Conservation (phyloP, 208 protist genomes). For the Phytomonas serpens region DNA sequence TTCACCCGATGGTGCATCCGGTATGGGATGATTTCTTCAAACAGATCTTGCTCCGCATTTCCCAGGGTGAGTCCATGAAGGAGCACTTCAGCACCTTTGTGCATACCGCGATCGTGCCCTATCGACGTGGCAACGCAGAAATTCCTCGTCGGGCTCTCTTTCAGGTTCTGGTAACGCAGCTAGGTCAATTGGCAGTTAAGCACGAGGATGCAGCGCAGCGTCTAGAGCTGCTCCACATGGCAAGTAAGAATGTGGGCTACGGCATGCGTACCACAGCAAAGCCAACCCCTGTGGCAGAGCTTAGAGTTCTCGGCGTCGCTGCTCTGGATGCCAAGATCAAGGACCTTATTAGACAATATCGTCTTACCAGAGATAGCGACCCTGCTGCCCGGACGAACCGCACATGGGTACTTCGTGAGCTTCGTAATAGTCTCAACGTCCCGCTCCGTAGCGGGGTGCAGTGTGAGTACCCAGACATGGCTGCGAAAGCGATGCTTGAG, state of each 20-base stretch:
- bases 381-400: conserved; percentile 56
- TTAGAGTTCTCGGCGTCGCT: conserved; percentile 45
- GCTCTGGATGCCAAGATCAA: conserved; percentile 59
- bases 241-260: conserved; percentile 72
- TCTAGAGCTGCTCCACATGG: conserved; percentile 58
- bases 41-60: conserved; percentile 54
- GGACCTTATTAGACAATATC: conserved; percentile 69
- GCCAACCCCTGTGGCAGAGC: conserved; percentile 54
- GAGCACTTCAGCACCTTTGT: conserved; percentile 78
- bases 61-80: conserved; percentile 75
- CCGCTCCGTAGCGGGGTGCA: conserved; percentile 41
- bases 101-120: conserved; percentile 79
- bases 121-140: conserved; percentile 76
- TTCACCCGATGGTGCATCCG: conserved; percentile 85
- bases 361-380: conserved; percentile 34
- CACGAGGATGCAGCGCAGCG: conserved; percentile 61
- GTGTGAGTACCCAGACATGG: conserved; percentile 54
- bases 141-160: conserved; percentile 64
- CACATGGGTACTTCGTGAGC: conserved; percentile 76
- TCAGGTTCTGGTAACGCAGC: conserved; percentile 58
- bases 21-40: conserved; percentile 82
- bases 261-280: conserved; percentile 52
- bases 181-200: conserved; percentile 75
- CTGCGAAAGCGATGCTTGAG: conserved; percentile 40
- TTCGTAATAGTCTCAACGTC: conserved; percentile 69